phyloP scores from a whole-genome alignment of 2,329 filamentous ascomycete genomes.

The Allantophomopsis lycopodina region DNA sequence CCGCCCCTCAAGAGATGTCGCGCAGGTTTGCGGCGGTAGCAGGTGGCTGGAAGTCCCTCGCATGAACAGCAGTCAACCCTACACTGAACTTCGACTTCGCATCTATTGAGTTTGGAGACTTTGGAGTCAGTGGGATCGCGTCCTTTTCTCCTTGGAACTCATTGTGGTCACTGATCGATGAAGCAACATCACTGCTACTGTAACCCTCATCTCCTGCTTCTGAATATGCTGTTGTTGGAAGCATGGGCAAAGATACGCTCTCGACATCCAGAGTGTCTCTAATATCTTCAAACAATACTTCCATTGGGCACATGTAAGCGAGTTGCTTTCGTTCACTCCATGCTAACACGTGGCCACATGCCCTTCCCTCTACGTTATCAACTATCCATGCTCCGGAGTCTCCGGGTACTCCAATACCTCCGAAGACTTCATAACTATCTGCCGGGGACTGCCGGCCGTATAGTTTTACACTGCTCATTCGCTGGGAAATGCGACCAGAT shows the following conservation, averaged over 20 bases:
- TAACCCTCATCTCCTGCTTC: too few species aligned
- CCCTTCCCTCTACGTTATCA: conserved; percentile 60
- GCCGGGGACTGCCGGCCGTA: conserved; percentile 72
- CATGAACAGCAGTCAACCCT: too few species aligned
- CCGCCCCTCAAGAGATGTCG: too few species aligned
- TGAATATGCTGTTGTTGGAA: too few species aligned
- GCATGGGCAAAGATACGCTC: neutral
- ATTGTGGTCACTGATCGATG: too few species aligned
- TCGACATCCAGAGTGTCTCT: conserved; percentile 54
- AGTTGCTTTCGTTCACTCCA: conserved; percentile 70
- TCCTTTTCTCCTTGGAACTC: too few species aligned
- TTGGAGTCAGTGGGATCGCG: too few species aligned
- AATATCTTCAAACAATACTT: conserved; percentile 76
- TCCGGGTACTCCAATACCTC: conserved; percentile 56
- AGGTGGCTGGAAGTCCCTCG: too few species aligned
- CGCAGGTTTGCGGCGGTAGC: too few species aligned
- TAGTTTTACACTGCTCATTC: conserved; percentile 75
- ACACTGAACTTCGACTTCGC: too few species aligned
- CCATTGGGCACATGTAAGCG: conserved; percentile 93
- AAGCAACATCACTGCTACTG: too few species aligned
- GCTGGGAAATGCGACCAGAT: conserved; percentile 61
- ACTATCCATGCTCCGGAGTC: conserved; percentile 93
- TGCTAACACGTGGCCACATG: conserved; percentile 83
- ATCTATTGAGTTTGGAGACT: too few species aligned
- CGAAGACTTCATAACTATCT: conserved; percentile 49